Conservation (phyloP, 108 stramenopile genomes). For the Aurantiochytrium sp. region DNA sequence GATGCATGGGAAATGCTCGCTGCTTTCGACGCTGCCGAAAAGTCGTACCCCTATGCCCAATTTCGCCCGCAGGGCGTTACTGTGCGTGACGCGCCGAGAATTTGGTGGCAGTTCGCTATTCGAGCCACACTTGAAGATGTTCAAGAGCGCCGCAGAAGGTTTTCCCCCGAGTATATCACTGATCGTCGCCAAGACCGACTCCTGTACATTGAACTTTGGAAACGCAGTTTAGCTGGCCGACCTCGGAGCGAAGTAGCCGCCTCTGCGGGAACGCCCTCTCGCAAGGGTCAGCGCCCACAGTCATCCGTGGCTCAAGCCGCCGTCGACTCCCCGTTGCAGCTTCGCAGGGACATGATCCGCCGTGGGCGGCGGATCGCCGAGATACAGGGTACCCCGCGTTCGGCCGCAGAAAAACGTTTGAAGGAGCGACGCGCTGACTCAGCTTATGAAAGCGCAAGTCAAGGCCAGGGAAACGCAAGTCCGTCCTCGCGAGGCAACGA, state of each 20-base stretch:
- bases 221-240: neutral
- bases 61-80: neutral
- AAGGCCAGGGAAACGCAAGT: neutral
- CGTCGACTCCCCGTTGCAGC: neutral
- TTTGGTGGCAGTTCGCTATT: slow-evolving; percentile 2
- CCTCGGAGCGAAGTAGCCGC: neutral
- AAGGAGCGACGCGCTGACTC: neutral
- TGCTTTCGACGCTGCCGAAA: slow-evolving; percentile 1
- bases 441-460: neutral
- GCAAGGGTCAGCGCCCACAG: neutral
- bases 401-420: neutral
- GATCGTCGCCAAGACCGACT: neutral
- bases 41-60: neutral
- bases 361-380: neutral
- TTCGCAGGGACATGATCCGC: neutral
- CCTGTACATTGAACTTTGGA: neutral
- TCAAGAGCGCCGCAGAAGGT: neutral
- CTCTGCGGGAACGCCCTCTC: neutral
- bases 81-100: neutral
- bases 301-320: neutral
- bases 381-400: neutral
- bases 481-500: too few species aligned
- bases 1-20: neutral
- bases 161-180: neutral
- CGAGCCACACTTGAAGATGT: neutral